Evolutionary conservation across 2,329 filamentous ascomycete species (phyloP), one percentile per base, ranked within the genome.

Genomic region (Clonostachys rhizophaga): DNA sequence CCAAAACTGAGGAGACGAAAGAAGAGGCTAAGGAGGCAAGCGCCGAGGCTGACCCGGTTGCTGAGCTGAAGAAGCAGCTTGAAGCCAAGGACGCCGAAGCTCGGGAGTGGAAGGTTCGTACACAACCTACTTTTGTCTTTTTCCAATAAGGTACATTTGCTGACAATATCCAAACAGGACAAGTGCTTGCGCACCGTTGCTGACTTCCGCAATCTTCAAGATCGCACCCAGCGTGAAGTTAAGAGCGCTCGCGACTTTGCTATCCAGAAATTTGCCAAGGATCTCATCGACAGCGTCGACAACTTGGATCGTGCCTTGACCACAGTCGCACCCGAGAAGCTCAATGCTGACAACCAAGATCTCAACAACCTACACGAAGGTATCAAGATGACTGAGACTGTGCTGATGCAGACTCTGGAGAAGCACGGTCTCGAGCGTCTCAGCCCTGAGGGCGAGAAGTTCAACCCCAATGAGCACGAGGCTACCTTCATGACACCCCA

Each of bases 141-240:
- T 42, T 14, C 40, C 14, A 30, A 30, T 10, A 30, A 30, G 8
- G 24, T 30, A 30, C 24, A 30, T 30, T 30, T 30, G 24, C 24
- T 30, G 24, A 30, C 24, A 30, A 30, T 9, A 3, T 30, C 24
- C 10, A 30, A 30, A 30, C 50, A 97, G 94, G 94, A 97, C 72
- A 94, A 91, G 75, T 95, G 91, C 70, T 81, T 96, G 53, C 92
- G 94, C 65, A 87, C 88, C 47, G 84, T 97, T 54, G 94, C 94
- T 71, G 94, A 99, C 61, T 97, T 95, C 81, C 90, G 90, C 66
- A 99, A 97, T 74, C 87, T 99, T 45, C 92, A 97, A 75, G 90
- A 96, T 63, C 89, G 94, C 63, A 95, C 90, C 40, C 81, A 86
- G 67, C 90, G 94, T 63, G 94, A 99, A 57, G 86, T 95, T 66